Evolutionary conservation across 495 filamentous ascomycete species (phyloP).

Genomic region (Daldinia grandis): DNA sequence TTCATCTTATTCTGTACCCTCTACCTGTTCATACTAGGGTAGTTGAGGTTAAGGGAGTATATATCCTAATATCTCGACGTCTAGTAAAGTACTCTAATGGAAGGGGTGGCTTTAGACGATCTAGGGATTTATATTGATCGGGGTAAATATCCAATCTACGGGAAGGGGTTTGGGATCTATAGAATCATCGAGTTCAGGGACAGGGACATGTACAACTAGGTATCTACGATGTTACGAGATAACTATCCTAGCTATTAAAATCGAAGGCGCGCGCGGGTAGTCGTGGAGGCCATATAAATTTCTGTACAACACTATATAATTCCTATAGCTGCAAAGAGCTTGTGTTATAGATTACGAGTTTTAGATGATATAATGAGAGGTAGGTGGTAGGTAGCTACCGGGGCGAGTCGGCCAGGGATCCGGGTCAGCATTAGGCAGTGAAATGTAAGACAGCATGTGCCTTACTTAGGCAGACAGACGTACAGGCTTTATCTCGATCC

Average conservation of each 20-base stretch:
- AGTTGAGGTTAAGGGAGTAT: neutral
- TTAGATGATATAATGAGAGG: neutral
- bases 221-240: constrained; percentile 7
- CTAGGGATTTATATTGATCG: constrained; percentile 12
- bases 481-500: neutral
- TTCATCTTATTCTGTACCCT: neutral
- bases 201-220: constrained; percentile 4
- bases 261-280: neutral
- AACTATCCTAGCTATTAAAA: neutral
- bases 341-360: neutral
- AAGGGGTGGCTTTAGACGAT: neutral
- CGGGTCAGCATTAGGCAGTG: neutral
- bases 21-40: constrained; percentile 8
- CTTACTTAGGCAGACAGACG: neutral
- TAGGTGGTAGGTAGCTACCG: too few relatives aligned
- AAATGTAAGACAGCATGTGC: constrained; percentile 1
- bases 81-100: neutral
- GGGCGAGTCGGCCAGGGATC: neutral
- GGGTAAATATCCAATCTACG: constrained; percentile 10
- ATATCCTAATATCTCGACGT: constrained; percentile 12
- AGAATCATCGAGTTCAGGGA: neutral
- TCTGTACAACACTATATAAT: neutral
- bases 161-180: neutral
- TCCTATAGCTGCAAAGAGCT: neutral
- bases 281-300: neutral